Evolutionary conservation across 129 eudicot species (phyloP).

Genomic region (Chrysanthemum seticuspe): DNA sequence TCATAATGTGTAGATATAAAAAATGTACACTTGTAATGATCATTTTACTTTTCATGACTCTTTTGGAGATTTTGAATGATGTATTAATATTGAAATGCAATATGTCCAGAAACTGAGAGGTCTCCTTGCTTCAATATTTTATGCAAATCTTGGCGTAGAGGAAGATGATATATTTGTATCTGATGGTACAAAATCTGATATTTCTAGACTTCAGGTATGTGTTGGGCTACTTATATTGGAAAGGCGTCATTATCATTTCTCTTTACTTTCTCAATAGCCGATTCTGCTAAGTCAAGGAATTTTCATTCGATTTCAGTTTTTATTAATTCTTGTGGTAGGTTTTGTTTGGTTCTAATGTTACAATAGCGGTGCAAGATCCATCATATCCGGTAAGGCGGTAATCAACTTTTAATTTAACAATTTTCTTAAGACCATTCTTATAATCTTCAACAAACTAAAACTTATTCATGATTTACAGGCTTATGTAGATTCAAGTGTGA

Average conservation of each 20-base stretch:
- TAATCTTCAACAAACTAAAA: no score
- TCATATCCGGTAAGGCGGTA: conserved; percentile 69
- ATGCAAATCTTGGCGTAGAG: conserved; percentile 71
- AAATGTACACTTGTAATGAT: no score
- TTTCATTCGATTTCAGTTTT: no score
- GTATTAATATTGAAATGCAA: neutral
- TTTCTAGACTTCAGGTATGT: conserved; percentile 89
- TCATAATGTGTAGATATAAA: no score
- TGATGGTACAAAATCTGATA: conserved; percentile 95
- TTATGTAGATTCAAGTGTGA: conserved; percentile 93
- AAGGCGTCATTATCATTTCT: neutral
- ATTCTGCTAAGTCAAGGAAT: no score
- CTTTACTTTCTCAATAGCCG: neutral
- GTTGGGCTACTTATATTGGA: neutral
- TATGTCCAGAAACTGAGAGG: conserved; percentile 67
- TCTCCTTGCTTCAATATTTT: conserved; percentile 67
- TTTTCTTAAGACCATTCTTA: no score
- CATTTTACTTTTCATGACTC: no score
- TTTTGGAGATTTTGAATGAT: no score
- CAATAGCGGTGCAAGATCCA: conserved; percentile 95
- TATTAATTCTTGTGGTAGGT: conserved; percentile 49
- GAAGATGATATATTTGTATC: conserved; percentile 91
- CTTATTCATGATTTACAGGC: no score
- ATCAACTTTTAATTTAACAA: no score
- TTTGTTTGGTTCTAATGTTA: conserved; percentile 82